Evolutionary conservation across 2,329 filamentous ascomycete species (phyloP).

Genomic region (Exophiala viscosa): DNA sequence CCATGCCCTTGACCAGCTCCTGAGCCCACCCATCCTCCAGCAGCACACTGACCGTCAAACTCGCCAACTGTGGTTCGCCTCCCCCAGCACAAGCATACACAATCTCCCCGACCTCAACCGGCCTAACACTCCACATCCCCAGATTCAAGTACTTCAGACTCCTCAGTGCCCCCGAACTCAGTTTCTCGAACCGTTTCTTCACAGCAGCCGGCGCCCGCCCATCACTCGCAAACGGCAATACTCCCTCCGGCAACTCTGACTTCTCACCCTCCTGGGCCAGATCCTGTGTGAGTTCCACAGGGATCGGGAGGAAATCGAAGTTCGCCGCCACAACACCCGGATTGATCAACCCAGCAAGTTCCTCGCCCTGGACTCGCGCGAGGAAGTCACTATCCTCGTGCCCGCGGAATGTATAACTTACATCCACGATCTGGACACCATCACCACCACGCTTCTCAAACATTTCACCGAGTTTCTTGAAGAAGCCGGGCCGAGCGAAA

Average conservation of each 20-base stretch:
- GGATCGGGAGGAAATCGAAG: conserved; percentile 17
- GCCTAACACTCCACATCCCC: conserved; percentile 21
- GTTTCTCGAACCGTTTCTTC: conserved; percentile 19
- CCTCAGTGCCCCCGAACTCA: conserved; percentile 9
- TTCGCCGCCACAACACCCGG: conserved; percentile 18
- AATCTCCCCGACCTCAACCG: conserved; percentile 20
- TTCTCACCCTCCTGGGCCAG: conserved; percentile 5
- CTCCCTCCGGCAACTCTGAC: conserved; percentile 15
- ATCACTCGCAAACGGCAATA: conserved; percentile 25
- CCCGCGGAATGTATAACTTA: conserved; percentile 45
- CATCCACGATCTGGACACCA: conserved; percentile 43
- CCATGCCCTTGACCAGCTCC: conserved; percentile 12
- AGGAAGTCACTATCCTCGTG: conserved; percentile 44
- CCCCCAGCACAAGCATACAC: conserved; percentile 19
- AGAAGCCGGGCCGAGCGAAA: conserved; percentile 43
- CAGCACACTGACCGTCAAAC: conserved; percentile 22
- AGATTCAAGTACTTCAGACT: conserved; percentile 23
- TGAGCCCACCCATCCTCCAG: conserved; percentile 23
- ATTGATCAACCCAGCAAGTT: conserved; percentile 17
- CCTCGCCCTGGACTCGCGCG: conserved; percentile 34
- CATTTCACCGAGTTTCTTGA: conserved; percentile 31
- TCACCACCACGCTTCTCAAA: conserved; percentile 16
- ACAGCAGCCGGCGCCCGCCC: conserved; percentile 20
- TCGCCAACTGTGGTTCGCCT: conserved; percentile 9
- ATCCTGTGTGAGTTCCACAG: neutral